Base-by-base conservation (phyloP, 1,139 yeast species). In the Geotrichum candidum region DNA sequence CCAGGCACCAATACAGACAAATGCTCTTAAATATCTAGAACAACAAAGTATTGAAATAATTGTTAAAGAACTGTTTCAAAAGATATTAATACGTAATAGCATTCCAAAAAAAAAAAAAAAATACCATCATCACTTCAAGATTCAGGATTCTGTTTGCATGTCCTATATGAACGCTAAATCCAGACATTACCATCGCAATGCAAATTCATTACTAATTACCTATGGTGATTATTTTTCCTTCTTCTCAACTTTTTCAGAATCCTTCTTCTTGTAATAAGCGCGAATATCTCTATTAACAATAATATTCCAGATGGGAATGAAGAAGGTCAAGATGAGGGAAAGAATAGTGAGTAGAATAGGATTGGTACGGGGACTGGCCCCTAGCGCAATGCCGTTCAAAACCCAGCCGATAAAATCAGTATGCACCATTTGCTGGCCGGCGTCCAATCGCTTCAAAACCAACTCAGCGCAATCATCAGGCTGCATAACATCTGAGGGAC, bases 391-490 rank as follows among this genome's bases (percentile, higher is more conserved):
- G 55, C 87, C 78, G 65, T 87, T 86, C 57, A 92, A 76, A 1
- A 88, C 74, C 96, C 96, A 92, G 2, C 97, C 97, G 56, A 91
- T 82, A 38, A 82, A 76, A 73, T 95, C 99, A 0, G 98, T 92
- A 60, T 86, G 87, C 11, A 92, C 80, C 63, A 87, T 84, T 65
- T 88, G 87, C 61, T 85, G 82, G 0, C 98, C 98, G 51, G 76
- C 74, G 41, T 80, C 78, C 45, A 95, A 77, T 66, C 81, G 77
- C 64, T 77, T 76, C 31, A 91, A 70, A 1, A 94, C 81, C 22
- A 82, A 78, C 23, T 79, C 77, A 11, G 95, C 88, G 69, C 96
- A 90, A 57, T 78, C 77, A 23, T 82, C 86, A 1, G 88, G 86
- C 0, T 86, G 72, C 31, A 90, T 87, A 0, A 97, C 84, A 6